Conservation (phyloP, 2,329 filamentous ascomycete genomes). For the Diaporthe citri region DNA sequence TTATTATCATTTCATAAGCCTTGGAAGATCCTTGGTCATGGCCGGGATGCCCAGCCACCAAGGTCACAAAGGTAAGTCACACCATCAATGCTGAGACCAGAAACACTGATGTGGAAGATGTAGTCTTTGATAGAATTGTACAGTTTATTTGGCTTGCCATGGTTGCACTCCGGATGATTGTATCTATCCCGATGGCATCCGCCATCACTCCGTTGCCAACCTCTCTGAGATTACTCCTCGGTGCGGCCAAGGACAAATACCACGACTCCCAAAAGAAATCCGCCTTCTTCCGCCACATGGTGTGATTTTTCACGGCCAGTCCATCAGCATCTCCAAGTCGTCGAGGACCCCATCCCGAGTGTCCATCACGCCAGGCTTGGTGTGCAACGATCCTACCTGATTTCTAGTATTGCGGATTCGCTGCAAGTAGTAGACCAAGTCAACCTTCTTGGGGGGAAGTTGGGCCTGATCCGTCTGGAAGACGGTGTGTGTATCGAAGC, state of each 20-base stretch:
- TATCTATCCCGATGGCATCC: too few relatives aligned
- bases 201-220: too few relatives aligned
- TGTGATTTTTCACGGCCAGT: not conserved
- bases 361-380: not conserved
- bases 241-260: too few relatives aligned
- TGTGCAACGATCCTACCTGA: not conserved
- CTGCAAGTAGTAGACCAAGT: not conserved
- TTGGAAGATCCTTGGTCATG: not conserved
- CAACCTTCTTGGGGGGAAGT: fast-evolving
- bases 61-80: not conserved
- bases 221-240: too few relatives aligned
- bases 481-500: fast-evolving
- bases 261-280: too few relatives aligned
- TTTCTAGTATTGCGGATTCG: not conserved
- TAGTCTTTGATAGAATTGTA: too few relatives aligned
- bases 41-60: not conserved
- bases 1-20: not conserved
- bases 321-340: not conserved
- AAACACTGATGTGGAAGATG: too few relatives aligned
- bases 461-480: not conserved
- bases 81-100: not conserved
- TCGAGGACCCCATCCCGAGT: not conserved
- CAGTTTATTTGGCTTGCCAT: too few relatives aligned
- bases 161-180: too few relatives aligned
- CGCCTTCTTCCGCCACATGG: too few relatives aligned